A percentile compares a stretch with the other conserved stretches of the same genome.
These are phyloP conservation scores for Takakia lepidozioides DNA, from an alignment of 225 moss, liverwort and hornwort genomes.

Conservation along the genomic window DNA sequence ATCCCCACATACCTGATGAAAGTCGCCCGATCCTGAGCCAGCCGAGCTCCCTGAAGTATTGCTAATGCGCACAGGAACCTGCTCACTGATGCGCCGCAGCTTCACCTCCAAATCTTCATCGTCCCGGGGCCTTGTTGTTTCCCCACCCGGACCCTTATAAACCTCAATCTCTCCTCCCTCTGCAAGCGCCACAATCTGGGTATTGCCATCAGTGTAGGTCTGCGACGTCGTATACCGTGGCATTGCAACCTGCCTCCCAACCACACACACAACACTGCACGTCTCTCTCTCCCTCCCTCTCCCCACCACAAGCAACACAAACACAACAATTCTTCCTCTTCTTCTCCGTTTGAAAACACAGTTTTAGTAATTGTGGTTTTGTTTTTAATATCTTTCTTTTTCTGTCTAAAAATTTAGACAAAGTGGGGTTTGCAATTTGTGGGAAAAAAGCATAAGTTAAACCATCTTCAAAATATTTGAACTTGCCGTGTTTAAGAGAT, in stretches of 20 bases:
- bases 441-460: no score
- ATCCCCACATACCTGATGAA: conserved; percentile 89
- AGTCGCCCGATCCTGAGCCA: conserved; percentile 96
- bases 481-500: no score
- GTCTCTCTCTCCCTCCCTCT: no score
- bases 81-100: conserved; percentile 96
- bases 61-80: conserved; percentile 96
- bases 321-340: no score
- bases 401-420: no score
- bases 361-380: no score
- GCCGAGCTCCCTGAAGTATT: conserved; percentile 99
- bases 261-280: background rate
- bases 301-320: no score
- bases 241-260: conserved; percentile 35
- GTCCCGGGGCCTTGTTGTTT: conserved; percentile 58
- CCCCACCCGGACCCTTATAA: conserved; percentile 47
- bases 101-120: conserved; percentile 99
- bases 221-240: conserved; percentile 74
- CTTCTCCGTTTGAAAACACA: no score
- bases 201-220: conserved; percentile 67
- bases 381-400: no score
- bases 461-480: no score
- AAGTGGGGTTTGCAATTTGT: no score
- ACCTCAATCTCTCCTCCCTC: conserved; percentile 67
- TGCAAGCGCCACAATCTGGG: conserved; percentile 74